These are phyloP conservation scores for Periconia sp. DNA, from an alignment of 2,329 filamentous ascomycete genomes.

Conservation along the genomic window DNA sequence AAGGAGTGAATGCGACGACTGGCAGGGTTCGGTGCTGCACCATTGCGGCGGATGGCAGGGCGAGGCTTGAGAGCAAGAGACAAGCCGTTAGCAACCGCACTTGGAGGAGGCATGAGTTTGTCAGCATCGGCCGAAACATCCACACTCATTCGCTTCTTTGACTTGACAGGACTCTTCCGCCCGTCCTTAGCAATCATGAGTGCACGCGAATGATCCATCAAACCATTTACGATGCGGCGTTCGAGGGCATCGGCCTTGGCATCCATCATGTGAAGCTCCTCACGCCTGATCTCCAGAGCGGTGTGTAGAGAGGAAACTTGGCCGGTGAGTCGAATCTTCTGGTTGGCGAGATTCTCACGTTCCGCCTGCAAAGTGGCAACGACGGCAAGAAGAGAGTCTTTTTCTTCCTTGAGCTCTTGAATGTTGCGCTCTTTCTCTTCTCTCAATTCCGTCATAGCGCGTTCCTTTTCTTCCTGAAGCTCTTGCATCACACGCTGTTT, in stretches of 20 bases:
- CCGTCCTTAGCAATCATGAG: slow-evolving; percentile 74
- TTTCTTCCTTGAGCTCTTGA: slow-evolving; percentile 43
- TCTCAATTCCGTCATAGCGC: slow-evolving; percentile 35
- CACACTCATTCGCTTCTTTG: slow-evolving; percentile 35
- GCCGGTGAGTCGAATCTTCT: slow-evolving; percentile 78
- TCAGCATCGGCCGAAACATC: slow-evolving; percentile 40
- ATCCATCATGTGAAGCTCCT: slow-evolving; percentile 92
- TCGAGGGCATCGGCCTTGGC: slow-evolving; percentile 84
- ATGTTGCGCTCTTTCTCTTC: slow-evolving; percentile 39
- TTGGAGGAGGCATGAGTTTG: slow-evolving; percentile 37
- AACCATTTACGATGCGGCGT: slow-evolving; percentile 88
- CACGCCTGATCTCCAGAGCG: slow-evolving; percentile 81
- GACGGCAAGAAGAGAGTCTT: slow-evolving; percentile 51
- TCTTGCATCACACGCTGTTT: slow-evolving; percentile 44
- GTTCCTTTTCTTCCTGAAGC: slow-evolving; percentile 47
- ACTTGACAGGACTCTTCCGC: slow-evolving; percentile 39
- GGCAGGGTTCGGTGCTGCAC: slow-evolving; percentile 40
- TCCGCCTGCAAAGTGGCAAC: slow-evolving; percentile 65
- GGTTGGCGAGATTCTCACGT: slow-evolving; percentile 72
- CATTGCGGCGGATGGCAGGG: slow-evolving; percentile 44
- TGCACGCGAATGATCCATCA: slow-evolving; percentile 92
- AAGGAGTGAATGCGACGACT: slow-evolving; percentile 82
- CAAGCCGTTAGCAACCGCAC: slow-evolving; percentile 38
- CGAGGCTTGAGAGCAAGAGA: slow-evolving; percentile 55
- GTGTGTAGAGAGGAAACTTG: slow-evolving; percentile 92